These are phyloP conservation scores for Hypomontagnella submonticulosa DNA, from an alignment of 495 filamentous ascomycete genomes.

Conservation along the genomic window DNA sequence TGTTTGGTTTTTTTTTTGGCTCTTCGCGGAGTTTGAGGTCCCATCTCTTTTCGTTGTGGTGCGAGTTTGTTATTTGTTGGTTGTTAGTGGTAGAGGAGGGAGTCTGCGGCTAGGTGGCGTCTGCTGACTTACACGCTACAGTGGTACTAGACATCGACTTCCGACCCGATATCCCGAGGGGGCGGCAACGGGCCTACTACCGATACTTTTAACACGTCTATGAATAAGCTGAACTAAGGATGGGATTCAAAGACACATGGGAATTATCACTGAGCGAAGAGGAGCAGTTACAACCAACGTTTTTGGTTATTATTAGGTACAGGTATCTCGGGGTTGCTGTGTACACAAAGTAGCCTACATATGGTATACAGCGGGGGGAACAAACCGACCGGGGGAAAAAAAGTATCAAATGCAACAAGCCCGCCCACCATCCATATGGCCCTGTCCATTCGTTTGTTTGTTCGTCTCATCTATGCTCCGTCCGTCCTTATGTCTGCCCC, in stretches of 20 bases:
- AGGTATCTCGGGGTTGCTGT: slow-evolving; percentile 33
- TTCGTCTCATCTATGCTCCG: slow-evolving; percentile 32
- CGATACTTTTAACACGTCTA: background rate
- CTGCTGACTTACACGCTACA: slow-evolving; percentile 5
- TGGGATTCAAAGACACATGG: too few relatives aligned
- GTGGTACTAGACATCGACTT: slow-evolving; percentile 23
- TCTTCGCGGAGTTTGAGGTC: too few relatives aligned
- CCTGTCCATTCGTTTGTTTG: slow-evolving; percentile 22
- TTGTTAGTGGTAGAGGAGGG: background rate
- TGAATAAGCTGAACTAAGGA: background rate
- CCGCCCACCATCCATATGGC: slow-evolving; percentile 23
- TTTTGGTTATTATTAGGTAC: too few relatives aligned
- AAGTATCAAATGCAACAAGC: slow-evolving; percentile 29
- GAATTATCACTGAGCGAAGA: background rate
- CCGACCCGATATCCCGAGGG: background rate
- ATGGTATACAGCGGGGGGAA: slow-evolving; percentile 20
- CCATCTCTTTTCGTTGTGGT: background rate
- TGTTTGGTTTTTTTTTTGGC: background rate
- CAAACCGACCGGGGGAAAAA: slow-evolving; percentile 1
- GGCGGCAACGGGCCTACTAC: background rate
- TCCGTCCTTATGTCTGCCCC: slow-evolving; percentile 30
- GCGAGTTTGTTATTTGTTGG: too few relatives aligned
- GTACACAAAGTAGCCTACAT: slow-evolving; percentile 24
- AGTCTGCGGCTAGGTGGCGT: background rate
- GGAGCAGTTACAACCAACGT: too few relatives aligned